Percentiles rank a stretch among this genome's conserved stretches.
Conservation (phyloP, 2,329 filamentous ascomycete species). For the Verruconis gallopava region DNA sequence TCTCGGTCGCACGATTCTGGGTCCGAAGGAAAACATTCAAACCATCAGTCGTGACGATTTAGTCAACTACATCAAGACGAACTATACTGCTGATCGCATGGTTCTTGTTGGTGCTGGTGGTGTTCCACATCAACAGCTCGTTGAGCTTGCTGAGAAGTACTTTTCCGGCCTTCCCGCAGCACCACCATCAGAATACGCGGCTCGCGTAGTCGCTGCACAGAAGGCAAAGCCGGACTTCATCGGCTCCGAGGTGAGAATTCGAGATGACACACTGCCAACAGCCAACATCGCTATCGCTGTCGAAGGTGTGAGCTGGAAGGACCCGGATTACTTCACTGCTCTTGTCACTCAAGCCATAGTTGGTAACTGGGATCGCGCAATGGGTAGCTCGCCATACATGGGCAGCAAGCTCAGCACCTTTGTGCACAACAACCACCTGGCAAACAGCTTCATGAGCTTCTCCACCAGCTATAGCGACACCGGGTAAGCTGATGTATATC, state of each 20-base stretch:
- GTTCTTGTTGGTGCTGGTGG: conserved; percentile 93
- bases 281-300: conserved; percentile 98
- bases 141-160: conserved; percentile 93
- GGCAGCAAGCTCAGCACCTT: conserved; percentile 96
- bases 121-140: conserved; percentile 83
- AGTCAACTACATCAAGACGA: conserved; percentile 94
- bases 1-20: conserved; percentile 92
- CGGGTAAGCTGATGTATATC: conserved; percentile 75
- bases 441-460: conserved; percentile 99
- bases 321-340: conserved; percentile 97
- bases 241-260: conserved; percentile 87
- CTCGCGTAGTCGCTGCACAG: conserved; percentile 54
- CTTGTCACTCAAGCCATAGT: conserved; percentile 97
- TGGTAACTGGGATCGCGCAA: conserved; percentile 98
- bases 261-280: conserved; percentile 89
- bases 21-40: conserved; percentile 95
- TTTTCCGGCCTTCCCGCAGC: conserved; percentile 68
- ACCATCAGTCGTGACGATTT: conserved; percentile 89
- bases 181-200: conserved; percentile 61
- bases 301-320: conserved; percentile 99
- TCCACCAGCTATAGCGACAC: conserved; percentile 99
- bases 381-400: conserved; percentile 93
- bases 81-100: conserved; percentile 99
- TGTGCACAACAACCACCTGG: conserved; percentile 86
- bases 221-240: conserved; percentile 91